Evolutionary conservation across 106 monocot genomes (phyloP), one percentile per base, ranked within the genome.

Genomic region (Xerophyta viscosa): DNA sequence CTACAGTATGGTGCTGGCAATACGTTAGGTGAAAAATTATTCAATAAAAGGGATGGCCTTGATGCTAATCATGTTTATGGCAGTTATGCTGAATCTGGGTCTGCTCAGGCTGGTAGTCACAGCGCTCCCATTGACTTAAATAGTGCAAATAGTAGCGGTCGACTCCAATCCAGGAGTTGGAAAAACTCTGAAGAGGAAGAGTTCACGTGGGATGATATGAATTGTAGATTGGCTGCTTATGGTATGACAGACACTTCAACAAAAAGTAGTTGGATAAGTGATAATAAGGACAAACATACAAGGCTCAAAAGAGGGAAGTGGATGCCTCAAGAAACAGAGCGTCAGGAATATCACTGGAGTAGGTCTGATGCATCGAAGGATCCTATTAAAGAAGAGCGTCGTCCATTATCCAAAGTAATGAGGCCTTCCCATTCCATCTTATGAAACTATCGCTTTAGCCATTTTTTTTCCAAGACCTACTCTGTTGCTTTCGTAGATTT

Each of bases 121-220:
- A 46, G 54, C 19, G 33, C 50, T 14, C 29, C 68, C 27, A 31
- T 27, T 2, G 33, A 75, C n/a, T 27, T 46, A 3, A 57, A 22
- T 50, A 33, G 48, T 26, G 3, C 44, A 44, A 57, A 58, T 56
- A 78, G 49, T 47, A 62, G 22, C 27, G 56, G 45, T 25, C 19
- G 58, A 11, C 24, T 31, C 7, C 2, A 52, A 56, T 58, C 72
- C 43, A 68, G 65, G 31, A 98, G 52, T 54, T 98, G 96, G 96
- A 89, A 98, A 66, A 79, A 86, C 53, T 79, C 96, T 42, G 96
- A 89, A 56, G 96, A 89, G 50, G 96, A 98, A 66, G 89, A 98
- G 44, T 98, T 79, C 41, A 76, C 77, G 60, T 98, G 96, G 96
- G 89, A 86, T 71, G 81, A 85, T 50, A 67, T 68, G 42, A 68